Evolutionary conservation across 2,329 filamentous ascomycete genomes (phyloP).

Genomic region (Trichoderma sp.): DNA sequence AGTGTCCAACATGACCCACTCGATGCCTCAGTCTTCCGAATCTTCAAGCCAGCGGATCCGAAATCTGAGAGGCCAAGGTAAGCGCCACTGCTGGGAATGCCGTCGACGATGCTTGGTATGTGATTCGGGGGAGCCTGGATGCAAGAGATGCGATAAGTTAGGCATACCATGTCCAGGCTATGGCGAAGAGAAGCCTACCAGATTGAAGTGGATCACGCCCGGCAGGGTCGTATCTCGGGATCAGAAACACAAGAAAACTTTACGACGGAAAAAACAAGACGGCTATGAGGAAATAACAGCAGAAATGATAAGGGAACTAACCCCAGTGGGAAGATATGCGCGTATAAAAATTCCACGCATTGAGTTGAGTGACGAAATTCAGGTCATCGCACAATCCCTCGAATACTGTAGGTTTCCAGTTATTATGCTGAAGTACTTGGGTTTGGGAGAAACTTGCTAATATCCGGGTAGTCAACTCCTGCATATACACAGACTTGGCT

Average conservation of each 20-base stretch:
- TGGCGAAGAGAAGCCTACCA: constrained; percentile 1
- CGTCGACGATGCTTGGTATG: constrained; percentile 7
- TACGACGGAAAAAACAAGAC: not conserved
- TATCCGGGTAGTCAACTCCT: not conserved
- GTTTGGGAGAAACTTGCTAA: not conserved
- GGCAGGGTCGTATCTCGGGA: constrained; percentile 12
- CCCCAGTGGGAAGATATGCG: not conserved
- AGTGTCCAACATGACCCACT: too few relatives aligned
- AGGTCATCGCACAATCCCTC: not conserved
- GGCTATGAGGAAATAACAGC: not conserved
- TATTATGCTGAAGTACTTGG: not conserved
- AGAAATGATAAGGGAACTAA: not conserved
- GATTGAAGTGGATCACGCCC: constrained; percentile 10
- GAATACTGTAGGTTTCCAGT: not conserved
- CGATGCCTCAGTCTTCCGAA: not conserved
- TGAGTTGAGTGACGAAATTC: not conserved
- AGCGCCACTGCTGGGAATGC: constrained; percentile 19
- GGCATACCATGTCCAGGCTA: constrained; percentile 3
- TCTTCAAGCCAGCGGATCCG: not conserved
- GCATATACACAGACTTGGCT: not conserved
- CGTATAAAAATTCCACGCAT: not conserved
- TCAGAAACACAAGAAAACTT: not conserved
- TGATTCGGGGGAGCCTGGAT: not conserved
- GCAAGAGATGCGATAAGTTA: not conserved
- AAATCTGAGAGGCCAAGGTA: not conserved